A percentile compares a stretch with the other conserved stretches of the same genome.
Conservation (phyloP, 2,329 filamentous ascomycete species). For the Elsinoe perseae region DNA sequence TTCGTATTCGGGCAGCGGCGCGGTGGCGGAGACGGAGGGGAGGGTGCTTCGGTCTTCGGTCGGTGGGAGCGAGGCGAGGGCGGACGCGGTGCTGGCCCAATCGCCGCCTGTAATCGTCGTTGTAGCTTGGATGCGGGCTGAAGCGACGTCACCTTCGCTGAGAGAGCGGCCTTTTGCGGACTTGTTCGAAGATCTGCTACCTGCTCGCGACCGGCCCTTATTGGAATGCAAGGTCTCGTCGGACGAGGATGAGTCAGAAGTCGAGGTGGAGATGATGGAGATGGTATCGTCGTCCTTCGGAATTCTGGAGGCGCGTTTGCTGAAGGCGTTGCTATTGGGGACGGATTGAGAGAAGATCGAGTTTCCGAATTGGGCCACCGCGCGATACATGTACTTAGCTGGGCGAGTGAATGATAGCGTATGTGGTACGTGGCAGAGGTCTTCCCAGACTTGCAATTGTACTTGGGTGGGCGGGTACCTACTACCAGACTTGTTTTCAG, state of each 20-base stretch:
- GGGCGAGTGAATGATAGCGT: constrained; percentile 95
- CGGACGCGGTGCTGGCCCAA: constrained; percentile 18
- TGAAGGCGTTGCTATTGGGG: constrained; percentile 65
- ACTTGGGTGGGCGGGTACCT: constrained; percentile 80
- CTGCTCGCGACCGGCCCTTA: constrained; percentile 16
- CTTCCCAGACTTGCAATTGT: constrained; percentile 92
- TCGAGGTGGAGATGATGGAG: constrained; percentile 57
- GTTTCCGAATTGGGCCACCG: constrained; percentile 84
- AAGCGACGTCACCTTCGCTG: constrained; percentile 13
- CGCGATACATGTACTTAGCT: constrained; percentile 91
- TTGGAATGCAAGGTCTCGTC: constrained; percentile 16
- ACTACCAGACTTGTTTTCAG: constrained; percentile 45
- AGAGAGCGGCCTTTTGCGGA: neutral
- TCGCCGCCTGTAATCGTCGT: constrained; percentile 18
- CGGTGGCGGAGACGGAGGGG: constrained; percentile 64
- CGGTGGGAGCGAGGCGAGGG: constrained; percentile 18
- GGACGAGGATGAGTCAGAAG: constrained; percentile 37
- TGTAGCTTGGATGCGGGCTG: constrained; percentile 29
- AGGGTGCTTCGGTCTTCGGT: constrained; percentile 40
- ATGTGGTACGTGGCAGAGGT: constrained; percentile 84
- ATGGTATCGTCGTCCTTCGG: constrained; percentile 72
- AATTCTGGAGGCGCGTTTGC: constrained; percentile 59
- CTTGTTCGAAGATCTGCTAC: constrained; percentile 12
- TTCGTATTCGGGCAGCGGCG: constrained; percentile 69
- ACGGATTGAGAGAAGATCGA: constrained; percentile 45